Percentiles rank a stretch among this genome's conserved stretches.
Conservation (phyloP, 805 yeast genomes). For the Ogataea paraovalis region DNA sequence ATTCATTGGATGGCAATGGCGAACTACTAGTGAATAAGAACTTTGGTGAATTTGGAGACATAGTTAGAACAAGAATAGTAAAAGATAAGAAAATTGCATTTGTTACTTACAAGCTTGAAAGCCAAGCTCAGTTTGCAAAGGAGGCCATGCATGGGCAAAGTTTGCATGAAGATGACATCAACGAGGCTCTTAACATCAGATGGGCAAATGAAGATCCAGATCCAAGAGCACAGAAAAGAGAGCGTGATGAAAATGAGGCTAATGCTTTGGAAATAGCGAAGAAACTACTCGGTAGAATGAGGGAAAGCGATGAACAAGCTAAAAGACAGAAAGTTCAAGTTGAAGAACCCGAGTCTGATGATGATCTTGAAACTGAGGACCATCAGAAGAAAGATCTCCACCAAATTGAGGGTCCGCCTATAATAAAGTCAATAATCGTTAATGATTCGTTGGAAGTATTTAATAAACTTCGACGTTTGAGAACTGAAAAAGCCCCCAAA, state of each 20-base stretch:
- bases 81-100: slow-evolving; percentile 70
- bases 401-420: slow-evolving; percentile 3
- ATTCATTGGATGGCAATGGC: slow-evolving; percentile 34
- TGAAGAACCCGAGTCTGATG: slow-evolving; percentile 18
- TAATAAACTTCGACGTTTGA: slow-evolving; percentile 2
- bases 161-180: slow-evolving; percentile 42
- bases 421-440: slow-evolving; percentile 2
- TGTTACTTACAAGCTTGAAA: slow-evolving; percentile 62
- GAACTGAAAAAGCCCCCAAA: neutral
- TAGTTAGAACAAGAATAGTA: slow-evolving; percentile 62
- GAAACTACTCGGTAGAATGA: slow-evolving; percentile 34
- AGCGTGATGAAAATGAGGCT: slow-evolving; percentile 46
- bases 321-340: slow-evolving; percentile 20
- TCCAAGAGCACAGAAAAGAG: slow-evolving; percentile 54
- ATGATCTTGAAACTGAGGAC: neutral
- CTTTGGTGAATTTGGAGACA: slow-evolving; percentile 73
- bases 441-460: slow-evolving; percentile 9
- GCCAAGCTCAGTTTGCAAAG: slow-evolving; percentile 88
- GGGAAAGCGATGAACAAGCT: slow-evolving; percentile 24
- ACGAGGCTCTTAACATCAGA: slow-evolving; percentile 63
- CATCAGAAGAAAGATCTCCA: neutral
- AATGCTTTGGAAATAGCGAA: slow-evolving; percentile 51
- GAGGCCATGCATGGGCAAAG: slow-evolving; percentile 91
- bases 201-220: slow-evolving; percentile 94
- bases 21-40: slow-evolving; percentile 40